These are phyloP conservation scores for Globisporangium recalcitrans DNA, from an alignment of 352 stramenopile species.

Conservation along the genomic window DNA sequence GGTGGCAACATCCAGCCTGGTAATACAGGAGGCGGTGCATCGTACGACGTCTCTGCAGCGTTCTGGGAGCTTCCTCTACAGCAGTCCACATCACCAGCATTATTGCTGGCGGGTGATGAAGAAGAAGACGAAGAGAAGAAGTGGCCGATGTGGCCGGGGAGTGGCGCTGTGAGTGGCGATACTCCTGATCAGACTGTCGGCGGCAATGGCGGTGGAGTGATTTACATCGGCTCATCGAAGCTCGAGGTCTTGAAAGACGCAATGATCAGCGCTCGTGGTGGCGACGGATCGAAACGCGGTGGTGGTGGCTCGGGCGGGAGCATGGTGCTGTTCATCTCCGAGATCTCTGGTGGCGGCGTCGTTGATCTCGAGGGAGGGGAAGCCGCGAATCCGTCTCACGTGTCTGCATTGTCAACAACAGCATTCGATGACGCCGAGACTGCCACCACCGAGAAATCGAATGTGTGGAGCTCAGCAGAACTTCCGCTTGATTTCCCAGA, in stretches of 20 bases:
- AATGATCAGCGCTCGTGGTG: slow-evolving; percentile 46
- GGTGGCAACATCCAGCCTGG: slow-evolving; percentile 57
- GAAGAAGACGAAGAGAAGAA: not conserved
- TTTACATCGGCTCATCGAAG: slow-evolving; percentile 56
- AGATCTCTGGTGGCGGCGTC: slow-evolving; percentile 51
- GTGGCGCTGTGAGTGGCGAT: slow-evolving; percentile 48
- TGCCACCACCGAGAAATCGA: slow-evolving; percentile 12
- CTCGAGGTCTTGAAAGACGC: slow-evolving; percentile 41
- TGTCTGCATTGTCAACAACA: not conserved
- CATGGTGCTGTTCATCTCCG: slow-evolving; percentile 50
- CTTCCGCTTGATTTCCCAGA: slow-evolving; percentile 7
- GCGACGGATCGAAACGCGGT: slow-evolving; percentile 48
- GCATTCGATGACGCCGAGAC: not conserved
- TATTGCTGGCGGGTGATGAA: not conserved
- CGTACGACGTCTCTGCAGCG: slow-evolving; percentile 31
- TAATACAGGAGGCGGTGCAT: slow-evolving; percentile 35
- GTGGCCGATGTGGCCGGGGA: slow-evolving; percentile 69
- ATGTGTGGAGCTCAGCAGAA: slow-evolving; percentile 28
- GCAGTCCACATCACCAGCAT: not conserved
- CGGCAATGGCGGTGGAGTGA: slow-evolving; percentile 62
- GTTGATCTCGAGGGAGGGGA: slow-evolving; percentile 58
- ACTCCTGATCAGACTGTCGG: slow-evolving; percentile 46
- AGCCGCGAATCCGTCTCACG: slow-evolving; percentile 18
- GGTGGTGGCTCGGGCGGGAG: slow-evolving; percentile 69
- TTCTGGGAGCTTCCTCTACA: not conserved